A percentile compares a stretch with the other conserved stretches of the same genome.
Conservation (phyloP, 352 stramenopile species). For the Globisporangium cederbergense region DNA sequence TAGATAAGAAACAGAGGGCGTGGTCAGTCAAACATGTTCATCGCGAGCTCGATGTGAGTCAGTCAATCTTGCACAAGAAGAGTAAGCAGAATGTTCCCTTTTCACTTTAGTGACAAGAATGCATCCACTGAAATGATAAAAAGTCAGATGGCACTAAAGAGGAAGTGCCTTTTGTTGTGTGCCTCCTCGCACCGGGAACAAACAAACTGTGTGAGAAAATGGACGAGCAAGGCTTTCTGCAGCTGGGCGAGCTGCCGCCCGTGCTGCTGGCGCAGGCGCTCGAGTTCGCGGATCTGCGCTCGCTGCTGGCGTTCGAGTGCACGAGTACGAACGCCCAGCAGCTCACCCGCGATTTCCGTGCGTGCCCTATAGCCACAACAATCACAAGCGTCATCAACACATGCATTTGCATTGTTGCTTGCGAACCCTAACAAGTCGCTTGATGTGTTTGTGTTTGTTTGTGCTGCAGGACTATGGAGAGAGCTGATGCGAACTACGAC, state of each 20-base stretch:
- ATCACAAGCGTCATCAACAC: no score
- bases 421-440: no score
- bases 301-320: slow-evolving; percentile 33
- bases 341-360: slow-evolving; percentile 15
- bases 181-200: not conserved
- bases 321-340: slow-evolving; percentile 9
- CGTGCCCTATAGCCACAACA: not conserved
- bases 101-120: not conserved
- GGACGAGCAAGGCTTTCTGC: slow-evolving; percentile 3
- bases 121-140: no score
- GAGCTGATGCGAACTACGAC: slow-evolving; percentile 18
- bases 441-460: slow-evolving; percentile 15
- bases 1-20: no score
- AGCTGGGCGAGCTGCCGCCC: slow-evolving; percentile 32
- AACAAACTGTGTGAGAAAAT: not conserved
- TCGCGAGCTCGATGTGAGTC: no score
- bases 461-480: slow-evolving; percentile 31
- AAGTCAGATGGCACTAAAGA: not conserved
- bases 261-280: slow-evolving; percentile 39
- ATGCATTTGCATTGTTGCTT: no score
- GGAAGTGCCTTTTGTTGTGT: not conserved
- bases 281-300: slow-evolving; percentile 33
- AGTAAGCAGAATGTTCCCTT: not conserved
- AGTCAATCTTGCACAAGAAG: no score
- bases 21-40: no score